Base-by-base conservation (phyloP, 2,329 filamentous ascomycete genomes). In the Hypocreales sp. region DNA sequence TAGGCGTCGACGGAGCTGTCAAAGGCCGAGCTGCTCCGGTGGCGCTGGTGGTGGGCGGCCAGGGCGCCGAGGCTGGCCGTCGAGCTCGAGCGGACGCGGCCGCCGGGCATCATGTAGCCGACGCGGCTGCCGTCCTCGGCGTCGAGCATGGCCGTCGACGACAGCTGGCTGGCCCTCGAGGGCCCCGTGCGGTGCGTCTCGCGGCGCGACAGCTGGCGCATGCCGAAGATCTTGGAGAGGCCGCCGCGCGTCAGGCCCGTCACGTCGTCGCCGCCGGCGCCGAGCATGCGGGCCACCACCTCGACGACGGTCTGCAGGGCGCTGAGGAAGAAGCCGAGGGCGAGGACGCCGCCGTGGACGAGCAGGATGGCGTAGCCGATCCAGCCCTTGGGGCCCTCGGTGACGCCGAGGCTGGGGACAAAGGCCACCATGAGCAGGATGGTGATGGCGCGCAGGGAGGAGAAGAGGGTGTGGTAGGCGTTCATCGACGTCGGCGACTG, bases 401-500 rank as follows among this genome's bases (percentile, higher is more conserved):
- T 68, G 5, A 94, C 75, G 14, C 73, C 76, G 4, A 98, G 64
- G 1, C 79, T 78, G 2, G 87, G 83, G 9, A 86, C 72, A 48
- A 98, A 98, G 1, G 86, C 64, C 19, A 84, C 70, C 61, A 80
- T 83, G 29, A 87, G 57, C 29, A 87, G 58, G 25, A 84, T 67
- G 0, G 78, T 78, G 25, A 81, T 55, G 18, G 94, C 75, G 19
- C 90, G 74, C 10, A 92, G 60, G 3, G 67, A 57, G 1, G 84
- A 72, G 50, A 94, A 93, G 35, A 84, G 72, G 2, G 79, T 81
- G 42, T 95, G 86, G 40, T 94, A 94, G 8, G 82, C 72, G 46
- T 95, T 95, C 90, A 98, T 98, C 16, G 87, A 94, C 0, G 90
- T 95, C 14, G 86, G 74, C 2, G 76, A 74, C 34, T 87, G 77